Evolutionary conservation across 345 rosid genomes (phyloP), one percentile per base, ranked within the genome.

Genomic region (Brassica incana): DNA sequence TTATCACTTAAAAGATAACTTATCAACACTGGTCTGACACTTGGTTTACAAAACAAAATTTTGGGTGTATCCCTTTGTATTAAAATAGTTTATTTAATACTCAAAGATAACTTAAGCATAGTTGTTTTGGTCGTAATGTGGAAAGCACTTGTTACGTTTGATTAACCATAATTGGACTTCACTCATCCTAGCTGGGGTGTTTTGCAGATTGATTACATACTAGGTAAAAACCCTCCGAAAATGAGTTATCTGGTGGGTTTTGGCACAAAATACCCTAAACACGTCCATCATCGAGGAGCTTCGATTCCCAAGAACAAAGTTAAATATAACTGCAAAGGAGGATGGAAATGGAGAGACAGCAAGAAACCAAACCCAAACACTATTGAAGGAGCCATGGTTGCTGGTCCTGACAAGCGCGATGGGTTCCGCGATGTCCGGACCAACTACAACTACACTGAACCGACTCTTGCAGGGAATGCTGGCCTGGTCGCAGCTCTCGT

Each of bases 311-410:
- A 95, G 84, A 88, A 90, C 81, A 95, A 88, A 87, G 73, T 93
- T 68, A 89, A 80, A 69, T 93, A 93, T 74, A 91, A 82, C 83
- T 93, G 98, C 84, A 90, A 89, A 84, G 99, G 98, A 23, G 99
- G 99, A 71, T 91, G 97, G 97, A 91, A 91, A 82, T 95, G 92
- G 97, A 89, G 97, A 85, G 98, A 95, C 87, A 82, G 83, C 50
- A 72, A 82, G 56, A 93, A 88, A 76, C 92, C 98, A 59, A 89
- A 93, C 86, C 98, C 98, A 1, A 93, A 95, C 78, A 88, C 86
- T 0, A 14, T 93, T 8, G 88, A 88, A 30, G 99, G 99, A 79
- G 99, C 99, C 66, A 92, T 95, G 99, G 98, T 95, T 84, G 99
- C 98, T 45, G 98, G 99, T 45, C 99, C 99, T 20, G 99, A 93